Evolutionary conservation across 2,329 filamentous ascomycete genomes (phyloP).

Genomic region (Paracoccidioides brasiliensis): DNA sequence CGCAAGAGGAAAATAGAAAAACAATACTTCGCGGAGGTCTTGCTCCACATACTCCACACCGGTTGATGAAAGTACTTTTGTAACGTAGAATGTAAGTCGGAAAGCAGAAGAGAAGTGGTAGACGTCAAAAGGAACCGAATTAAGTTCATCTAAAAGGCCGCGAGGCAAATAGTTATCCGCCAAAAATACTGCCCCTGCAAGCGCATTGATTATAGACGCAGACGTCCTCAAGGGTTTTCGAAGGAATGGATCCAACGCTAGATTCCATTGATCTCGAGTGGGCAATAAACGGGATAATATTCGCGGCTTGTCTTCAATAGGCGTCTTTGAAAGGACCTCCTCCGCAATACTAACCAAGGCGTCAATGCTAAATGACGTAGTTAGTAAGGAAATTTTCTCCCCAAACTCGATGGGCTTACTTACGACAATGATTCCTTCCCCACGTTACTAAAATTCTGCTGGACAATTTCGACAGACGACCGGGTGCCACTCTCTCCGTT

Average conservation of each 20-base stretch:
- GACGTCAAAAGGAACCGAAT: constrained; percentile 44
- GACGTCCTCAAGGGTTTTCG: constrained; percentile 37
- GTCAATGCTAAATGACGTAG: constrained; percentile 32
- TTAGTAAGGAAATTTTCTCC: constrained; percentile 4
- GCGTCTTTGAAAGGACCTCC: constrained; percentile 31
- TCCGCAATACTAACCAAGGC: constrained; percentile 43
- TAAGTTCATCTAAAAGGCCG: constrained; percentile 14
- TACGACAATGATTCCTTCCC: constrained; percentile 33
- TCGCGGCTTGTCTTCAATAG: constrained; percentile 17
- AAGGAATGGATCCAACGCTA: constrained; percentile 44
- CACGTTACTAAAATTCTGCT: constrained; percentile 38
- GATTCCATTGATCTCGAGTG: constrained; percentile 49
- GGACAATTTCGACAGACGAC: constrained; percentile 40
- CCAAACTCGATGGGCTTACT: constrained; percentile 14
- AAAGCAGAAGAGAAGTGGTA: constrained; percentile 59
- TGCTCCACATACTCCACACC: constrained; percentile 21
- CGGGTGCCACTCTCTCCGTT: constrained; percentile 29
- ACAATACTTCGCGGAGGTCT: constrained; percentile 27
- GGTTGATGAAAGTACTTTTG: constrained; percentile 41
- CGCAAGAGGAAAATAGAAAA: constrained; percentile 41
- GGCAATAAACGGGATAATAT: constrained; percentile 45
- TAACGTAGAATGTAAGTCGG: constrained; percentile 60
- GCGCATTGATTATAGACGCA: constrained; percentile 57
- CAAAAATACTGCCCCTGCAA: constrained; percentile 59
- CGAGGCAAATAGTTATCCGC: constrained; percentile 28